Evolutionary conservation across 495 filamentous ascomycete species (phyloP).

Genomic region (Melanomma pulvis-pyrius): DNA sequence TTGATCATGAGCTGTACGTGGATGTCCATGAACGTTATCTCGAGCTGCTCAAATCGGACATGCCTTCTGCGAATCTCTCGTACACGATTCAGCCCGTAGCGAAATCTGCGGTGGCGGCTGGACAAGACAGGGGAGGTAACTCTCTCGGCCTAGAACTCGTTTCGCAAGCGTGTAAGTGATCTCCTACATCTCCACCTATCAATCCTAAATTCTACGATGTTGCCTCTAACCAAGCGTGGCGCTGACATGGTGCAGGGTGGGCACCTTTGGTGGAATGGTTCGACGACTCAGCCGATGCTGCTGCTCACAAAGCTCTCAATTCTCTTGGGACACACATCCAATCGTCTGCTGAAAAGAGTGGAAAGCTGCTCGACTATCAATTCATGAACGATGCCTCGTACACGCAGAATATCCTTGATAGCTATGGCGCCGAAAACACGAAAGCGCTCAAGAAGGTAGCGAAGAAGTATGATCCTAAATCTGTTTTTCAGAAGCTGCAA

Average conservation of each 20-base stretch:
- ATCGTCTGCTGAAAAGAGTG: background rate
- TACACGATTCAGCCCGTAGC: constrained; percentile 21
- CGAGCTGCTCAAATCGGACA: background rate
- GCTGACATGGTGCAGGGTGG: constrained; percentile 1
- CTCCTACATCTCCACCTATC: background rate
- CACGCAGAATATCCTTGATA: constrained; percentile 12
- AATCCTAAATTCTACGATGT: background rate
- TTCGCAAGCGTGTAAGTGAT: constrained; percentile 16
- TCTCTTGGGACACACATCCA: constrained; percentile 6
- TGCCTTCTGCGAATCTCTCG: constrained; percentile 7
- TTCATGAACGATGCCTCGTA: constrained; percentile 28
- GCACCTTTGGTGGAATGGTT: constrained; percentile 16
- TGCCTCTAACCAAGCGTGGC: background rate
- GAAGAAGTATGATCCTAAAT: constrained; percentile 9
- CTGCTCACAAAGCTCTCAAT: constrained; percentile 9
- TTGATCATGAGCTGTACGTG: constrained; percentile 14
- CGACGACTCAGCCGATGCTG: constrained; percentile 3
- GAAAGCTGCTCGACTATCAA: constrained; percentile 11
- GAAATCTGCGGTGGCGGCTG: background rate
- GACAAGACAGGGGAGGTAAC: constrained; percentile 4
- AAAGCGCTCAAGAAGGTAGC: background rate
- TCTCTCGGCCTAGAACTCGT: constrained; percentile 12
- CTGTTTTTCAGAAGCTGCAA: constrained; percentile 19
- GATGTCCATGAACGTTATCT: constrained; percentile 16
- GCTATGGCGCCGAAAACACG: constrained; percentile 8